These are phyloP conservation scores for Mycena citricolor DNA, from an alignment of 1,284 basidiomycete genomes.

Conservation along the genomic window DNA sequence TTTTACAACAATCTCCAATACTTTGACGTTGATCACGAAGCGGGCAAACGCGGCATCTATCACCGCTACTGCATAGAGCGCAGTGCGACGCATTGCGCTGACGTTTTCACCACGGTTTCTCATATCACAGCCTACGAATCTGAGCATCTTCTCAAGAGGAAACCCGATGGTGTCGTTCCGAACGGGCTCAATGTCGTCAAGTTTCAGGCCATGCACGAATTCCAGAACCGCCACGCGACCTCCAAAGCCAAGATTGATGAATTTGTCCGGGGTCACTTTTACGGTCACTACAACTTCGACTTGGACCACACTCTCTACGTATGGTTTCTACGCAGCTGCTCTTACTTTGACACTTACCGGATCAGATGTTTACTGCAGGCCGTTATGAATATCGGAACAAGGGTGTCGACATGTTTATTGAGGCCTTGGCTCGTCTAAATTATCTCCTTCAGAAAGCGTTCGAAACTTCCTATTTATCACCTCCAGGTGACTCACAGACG, in stretches of 20 bases:
- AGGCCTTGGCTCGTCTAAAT: slow-evolving; percentile 92
- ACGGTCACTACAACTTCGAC: slow-evolving; percentile 95
- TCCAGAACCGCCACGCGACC: slow-evolving; percentile 93
- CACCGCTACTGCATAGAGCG: slow-evolving; percentile 96
- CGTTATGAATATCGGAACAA: slow-evolving; percentile 99
- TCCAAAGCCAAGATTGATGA: slow-evolving; percentile 98
- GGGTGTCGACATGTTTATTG: slow-evolving; percentile 99
- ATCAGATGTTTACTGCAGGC: slow-evolving; percentile 97
- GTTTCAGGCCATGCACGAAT: slow-evolving; percentile 93
- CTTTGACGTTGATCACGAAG: slow-evolving; percentile 99
- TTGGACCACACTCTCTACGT: slow-evolving; percentile 95
- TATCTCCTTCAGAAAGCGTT: slow-evolving; percentile 79
- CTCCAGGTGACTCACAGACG: too few relatives aligned
- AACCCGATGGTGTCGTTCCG: slow-evolving; percentile 97
- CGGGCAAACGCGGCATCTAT: slow-evolving; percentile 95
- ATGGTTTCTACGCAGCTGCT: slow-evolving; percentile 27
- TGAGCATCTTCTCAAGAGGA: slow-evolving; percentile 95
- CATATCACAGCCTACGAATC: slow-evolving; percentile 98
- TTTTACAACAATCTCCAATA: slow-evolving; percentile 99
- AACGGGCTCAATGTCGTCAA: slow-evolving; percentile 99
- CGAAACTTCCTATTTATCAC: not conserved
- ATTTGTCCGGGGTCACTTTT: slow-evolving; percentile 96
- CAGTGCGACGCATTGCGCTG: slow-evolving; percentile 90
- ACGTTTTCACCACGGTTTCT: slow-evolving; percentile 97
- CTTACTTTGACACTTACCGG: slow-evolving; percentile 18